A percentile compares a stretch with the other conserved stretches of the same genome.
Conservation (phyloP, 139 green algal species). For the Raphidocelis subcapitata region DNA sequence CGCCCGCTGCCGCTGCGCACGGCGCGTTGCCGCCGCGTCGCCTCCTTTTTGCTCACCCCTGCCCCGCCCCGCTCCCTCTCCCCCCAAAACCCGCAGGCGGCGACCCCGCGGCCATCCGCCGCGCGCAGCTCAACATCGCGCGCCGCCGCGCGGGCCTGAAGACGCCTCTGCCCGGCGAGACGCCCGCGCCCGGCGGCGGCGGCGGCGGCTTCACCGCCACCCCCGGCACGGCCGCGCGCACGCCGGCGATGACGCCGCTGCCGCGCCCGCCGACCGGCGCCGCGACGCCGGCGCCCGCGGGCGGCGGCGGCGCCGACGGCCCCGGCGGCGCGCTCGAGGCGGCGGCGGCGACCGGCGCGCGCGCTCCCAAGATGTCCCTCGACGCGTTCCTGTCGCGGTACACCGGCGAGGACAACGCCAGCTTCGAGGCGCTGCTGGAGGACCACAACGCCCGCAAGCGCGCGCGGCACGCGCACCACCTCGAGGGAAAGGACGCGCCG, state of each 20-base stretch:
- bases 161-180: slow-evolving; percentile 9
- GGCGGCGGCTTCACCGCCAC: slow-evolving; percentile 22
- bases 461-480: slow-evolving; percentile 40
- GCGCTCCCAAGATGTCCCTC: slow-evolving; percentile 42
- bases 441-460: slow-evolving; percentile 13
- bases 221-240: slow-evolving; percentile 39
- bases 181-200: background rate
- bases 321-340: too few relatives aligned
- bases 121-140: slow-evolving; percentile 86
- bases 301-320: too few relatives aligned
- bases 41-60: too few relatives aligned
- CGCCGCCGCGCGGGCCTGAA: slow-evolving; percentile 51
- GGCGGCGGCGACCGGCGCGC: background rate
- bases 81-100: too few relatives aligned
- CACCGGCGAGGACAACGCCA: slow-evolving; percentile 88
- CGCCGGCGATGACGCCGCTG: slow-evolving; percentile 54
- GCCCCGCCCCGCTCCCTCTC: too few relatives aligned
- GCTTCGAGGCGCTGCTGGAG: slow-evolving; percentile 51
- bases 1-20: too few relatives aligned
- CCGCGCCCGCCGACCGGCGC: background rate
- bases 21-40: too few relatives aligned
- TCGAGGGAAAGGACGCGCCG: slow-evolving; percentile 51
- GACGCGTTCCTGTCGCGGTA: slow-evolving; percentile 73
- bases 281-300: background rate
- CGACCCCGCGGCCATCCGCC: slow-evolving; percentile 49